Evolutionary conservation across 371 early-diverging fungal species (phyloP).

Genomic region (Mucor saturninus): DNA sequence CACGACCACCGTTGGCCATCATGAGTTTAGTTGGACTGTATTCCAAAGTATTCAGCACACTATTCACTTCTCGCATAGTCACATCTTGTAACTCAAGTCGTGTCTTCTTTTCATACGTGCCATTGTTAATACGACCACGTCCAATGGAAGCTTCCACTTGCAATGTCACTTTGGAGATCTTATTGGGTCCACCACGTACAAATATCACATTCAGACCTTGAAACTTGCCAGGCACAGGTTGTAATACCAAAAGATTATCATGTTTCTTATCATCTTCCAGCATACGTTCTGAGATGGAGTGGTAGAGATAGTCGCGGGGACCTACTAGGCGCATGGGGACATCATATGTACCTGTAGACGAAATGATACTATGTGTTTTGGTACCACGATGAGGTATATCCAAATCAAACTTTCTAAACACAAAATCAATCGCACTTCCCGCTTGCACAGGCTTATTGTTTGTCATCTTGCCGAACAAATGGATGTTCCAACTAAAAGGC

Average conservation of each 20-base stretch:
- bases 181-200: constrained; percentile 53
- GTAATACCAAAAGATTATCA: constrained; percentile 26
- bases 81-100: constrained; percentile 25
- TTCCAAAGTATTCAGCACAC: constrained; percentile 36
- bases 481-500: constrained; percentile 54
- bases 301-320: constrained; percentile 44
- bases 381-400: constrained; percentile 51
- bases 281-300: constrained; percentile 26
- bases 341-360: constrained; percentile 30
- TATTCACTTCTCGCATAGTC: constrained; percentile 42
- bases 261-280: constrained; percentile 23
- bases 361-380: constrained; percentile 38
- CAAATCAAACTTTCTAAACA: constrained; percentile 57
- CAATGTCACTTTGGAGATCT: constrained; percentile 24
- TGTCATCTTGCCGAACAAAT: constrained; percentile 69
- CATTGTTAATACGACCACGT: constrained; percentile 17
- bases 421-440: constrained; percentile 57
- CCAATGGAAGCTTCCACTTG: constrained; percentile 38
- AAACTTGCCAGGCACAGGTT: constrained; percentile 54
- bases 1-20: constrained; percentile 49
- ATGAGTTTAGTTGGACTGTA: constrained; percentile 41
- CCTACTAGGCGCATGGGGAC: constrained; percentile 39
- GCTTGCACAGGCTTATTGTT: constrained; percentile 55
- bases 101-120: constrained; percentile 11
- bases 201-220: constrained; percentile 61